phyloP scores from a whole-genome alignment of 2,329 filamentous ascomycete genomes.

The Lachnellula subtilissima region DNA sequence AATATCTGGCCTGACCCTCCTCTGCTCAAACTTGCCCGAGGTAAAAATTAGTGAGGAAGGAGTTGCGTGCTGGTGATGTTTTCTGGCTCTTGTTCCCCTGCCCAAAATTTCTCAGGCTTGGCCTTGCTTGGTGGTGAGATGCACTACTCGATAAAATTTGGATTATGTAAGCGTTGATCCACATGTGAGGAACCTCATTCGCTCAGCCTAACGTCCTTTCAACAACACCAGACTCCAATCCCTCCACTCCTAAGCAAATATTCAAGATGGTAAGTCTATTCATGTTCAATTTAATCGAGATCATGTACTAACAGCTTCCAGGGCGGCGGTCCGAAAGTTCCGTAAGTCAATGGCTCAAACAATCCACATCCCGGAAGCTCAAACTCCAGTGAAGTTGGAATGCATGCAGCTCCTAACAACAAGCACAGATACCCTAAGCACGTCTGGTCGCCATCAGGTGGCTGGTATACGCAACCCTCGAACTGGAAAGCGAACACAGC shows the following conservation, averaged over 20 bases:
- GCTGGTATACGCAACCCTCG: conserved; percentile 90
- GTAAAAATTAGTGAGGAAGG: conserved; percentile 2
- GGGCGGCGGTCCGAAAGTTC: conserved; percentile 78
- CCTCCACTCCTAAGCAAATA: conserved; percentile 23
- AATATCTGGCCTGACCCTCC: conserved; percentile 12
- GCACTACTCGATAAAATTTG: neutral
- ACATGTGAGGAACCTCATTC: conserved; percentile 15
- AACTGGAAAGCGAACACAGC: conserved; percentile 96
- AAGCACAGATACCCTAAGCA: conserved; percentile 83
- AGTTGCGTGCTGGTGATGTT: conserved; percentile 13
- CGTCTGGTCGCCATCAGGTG: conserved; percentile 97
- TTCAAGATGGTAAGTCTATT: conserved; percentile 53
- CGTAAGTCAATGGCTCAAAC: conserved; percentile 43
- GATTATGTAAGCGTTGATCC: conserved; percentile 12
- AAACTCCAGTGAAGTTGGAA: neutral
- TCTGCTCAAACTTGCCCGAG: conserved; percentile 7
- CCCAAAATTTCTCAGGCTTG: conserved; percentile 21
- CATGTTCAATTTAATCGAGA: neutral
- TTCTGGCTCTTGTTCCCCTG: conserved; percentile 6
- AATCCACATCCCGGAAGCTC: conserved; percentile 7
- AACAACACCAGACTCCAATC: conserved; percentile 10
- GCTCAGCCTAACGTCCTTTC: conserved; percentile 14
- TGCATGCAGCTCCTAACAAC: conserved; percentile 16
- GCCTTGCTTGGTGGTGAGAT: conserved; percentile 7
- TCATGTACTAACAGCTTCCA: conserved; percentile 41